A percentile compares a stretch with the other conserved stretches of the same genome.
phyloP scores from a whole-genome alignment of 345 rosid genomes.

The Schrenkiella parvula region DNA sequence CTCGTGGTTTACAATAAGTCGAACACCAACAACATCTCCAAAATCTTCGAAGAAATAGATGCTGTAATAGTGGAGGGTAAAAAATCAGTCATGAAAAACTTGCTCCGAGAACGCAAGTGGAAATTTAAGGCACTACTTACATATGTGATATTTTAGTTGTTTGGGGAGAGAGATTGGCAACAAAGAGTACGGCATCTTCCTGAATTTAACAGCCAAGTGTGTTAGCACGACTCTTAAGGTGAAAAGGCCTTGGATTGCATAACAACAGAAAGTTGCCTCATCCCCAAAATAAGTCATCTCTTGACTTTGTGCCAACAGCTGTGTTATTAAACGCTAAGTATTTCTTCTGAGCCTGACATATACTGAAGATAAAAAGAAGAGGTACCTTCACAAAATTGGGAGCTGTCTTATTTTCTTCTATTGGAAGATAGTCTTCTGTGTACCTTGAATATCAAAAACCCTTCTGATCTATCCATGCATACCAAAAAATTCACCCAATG shows the following conservation, averaged over 20 bases:
- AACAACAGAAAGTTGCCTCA: too few species aligned
- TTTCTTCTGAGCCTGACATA: too few species aligned
- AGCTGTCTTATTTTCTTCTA: background rate
- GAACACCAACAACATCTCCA: background rate
- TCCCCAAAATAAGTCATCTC: too few species aligned
- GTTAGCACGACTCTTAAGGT: background rate
- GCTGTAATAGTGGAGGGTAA: background rate
- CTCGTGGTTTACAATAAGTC: background rate
- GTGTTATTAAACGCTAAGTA: too few species aligned
- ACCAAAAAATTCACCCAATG: background rate
- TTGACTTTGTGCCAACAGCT: too few species aligned
- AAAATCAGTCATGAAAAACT: background rate
- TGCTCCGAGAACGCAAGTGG: background rate
- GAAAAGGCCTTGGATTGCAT: too few species aligned
- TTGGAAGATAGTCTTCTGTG: background rate
- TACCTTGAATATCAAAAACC: background rate
- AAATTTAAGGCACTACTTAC: background rate
- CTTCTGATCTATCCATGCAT: too few species aligned
- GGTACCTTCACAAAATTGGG: background rate
- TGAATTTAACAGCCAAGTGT: background rate
- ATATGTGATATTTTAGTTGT: background rate
- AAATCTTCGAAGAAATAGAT: background rate
- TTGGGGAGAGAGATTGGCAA: background rate
- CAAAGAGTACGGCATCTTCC: background rate
- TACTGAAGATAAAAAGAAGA: background rate